Base-by-base conservation (phyloP, 2,329 filamentous ascomycete species). In the Ceratocystis smalleyi region DNA sequence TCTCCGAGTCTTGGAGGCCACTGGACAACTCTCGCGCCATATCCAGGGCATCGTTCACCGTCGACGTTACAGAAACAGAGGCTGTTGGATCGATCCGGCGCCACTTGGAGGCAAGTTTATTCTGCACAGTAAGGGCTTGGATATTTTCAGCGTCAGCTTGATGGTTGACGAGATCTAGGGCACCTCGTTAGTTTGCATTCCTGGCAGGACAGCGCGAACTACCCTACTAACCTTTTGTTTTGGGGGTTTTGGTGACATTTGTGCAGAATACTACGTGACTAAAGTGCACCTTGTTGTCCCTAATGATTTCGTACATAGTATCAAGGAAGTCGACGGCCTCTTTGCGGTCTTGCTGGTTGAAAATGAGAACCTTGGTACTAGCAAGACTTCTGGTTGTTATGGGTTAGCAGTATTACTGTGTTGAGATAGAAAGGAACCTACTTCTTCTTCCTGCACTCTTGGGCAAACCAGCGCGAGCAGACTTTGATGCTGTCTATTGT, bases 401-500 rank as follows among this genome's bases (percentile, higher is more conserved):
- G 61, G 61, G 19, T 45, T 3, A 43, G 35, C 12, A 24, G 12
- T 57, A 5, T 60, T 43, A 3, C 7, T 4, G 51, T 17, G 43
- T 6, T 15, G 17, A 63, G 10, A 4, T 12, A 10, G 32, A 30
- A 45, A 30, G 3, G 12, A 55, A 57, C 71, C 64, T 70, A 73
- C 72, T 69, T 70, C 59, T 69, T 70, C 59, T 66, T 67, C 35
- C 72, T 70, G n/a, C 71, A 76, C 69, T 81, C 78, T 8, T 73
- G 73, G 1, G 83, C 82, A 71, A 96, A 97, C 91, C 91, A 96
- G 67, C 82, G 81, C 0, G 86, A 86, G 3, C 90, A 89, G 68
- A 89, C 81, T 68, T 87, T 83, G 64, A 99, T 86, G 72, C 91
- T 96, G 71, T 97, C 92, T 2, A 87, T 79, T 0, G 92, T 99